phyloP scores from a whole-genome alignment of 768 basidiomycete genomes.

The Mycena maculata region DNA sequence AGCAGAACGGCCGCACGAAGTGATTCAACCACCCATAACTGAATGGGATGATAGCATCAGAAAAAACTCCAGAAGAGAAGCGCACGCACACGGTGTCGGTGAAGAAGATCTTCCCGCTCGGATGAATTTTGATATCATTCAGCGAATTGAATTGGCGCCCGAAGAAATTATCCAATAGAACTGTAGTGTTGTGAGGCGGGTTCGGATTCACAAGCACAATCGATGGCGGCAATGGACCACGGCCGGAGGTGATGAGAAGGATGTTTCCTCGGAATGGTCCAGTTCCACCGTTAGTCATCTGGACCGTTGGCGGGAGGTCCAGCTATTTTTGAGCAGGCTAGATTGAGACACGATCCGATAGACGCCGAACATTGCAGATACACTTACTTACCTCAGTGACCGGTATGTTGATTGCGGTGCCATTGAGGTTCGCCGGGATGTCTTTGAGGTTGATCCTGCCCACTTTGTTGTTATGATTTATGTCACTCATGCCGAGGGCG shows the following conservation, averaged over 20 bases:
- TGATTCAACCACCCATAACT: constrained; percentile 63
- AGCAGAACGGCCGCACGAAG: too few species aligned
- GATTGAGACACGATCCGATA: neutral
- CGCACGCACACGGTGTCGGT: constrained; percentile 69
- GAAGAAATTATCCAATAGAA: constrained; percentile 82
- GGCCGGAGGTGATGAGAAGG: constrained; percentile 68
- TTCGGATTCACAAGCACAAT: constrained; percentile 69
- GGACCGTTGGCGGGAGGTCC: constrained; percentile 64
- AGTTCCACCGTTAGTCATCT: constrained; percentile 72
- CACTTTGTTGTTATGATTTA: constrained; percentile 72
- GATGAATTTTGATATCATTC: constrained; percentile 76
- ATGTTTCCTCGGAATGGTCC: constrained; percentile 61
- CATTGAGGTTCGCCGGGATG: constrained; percentile 51
- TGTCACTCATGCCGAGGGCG: constrained; percentile 68
- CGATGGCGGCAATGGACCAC: constrained; percentile 41
- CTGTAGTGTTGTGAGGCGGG: constrained; percentile 64
- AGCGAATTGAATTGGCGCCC: constrained; percentile 86
- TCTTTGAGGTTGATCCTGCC: constrained; percentile 71
- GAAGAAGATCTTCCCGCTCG: constrained; percentile 78
- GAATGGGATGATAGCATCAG: neutral
- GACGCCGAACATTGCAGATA: neutral
- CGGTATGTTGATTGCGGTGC: constrained; percentile 59
- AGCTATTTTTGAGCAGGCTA: constrained; percentile 53
- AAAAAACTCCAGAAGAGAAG: neutral
- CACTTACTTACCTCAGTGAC: constrained; percentile 52